phyloP scores from a whole-genome alignment of 225 moss, liverwort and hornwort genomes.

The Marchantia paleacea region DNA sequence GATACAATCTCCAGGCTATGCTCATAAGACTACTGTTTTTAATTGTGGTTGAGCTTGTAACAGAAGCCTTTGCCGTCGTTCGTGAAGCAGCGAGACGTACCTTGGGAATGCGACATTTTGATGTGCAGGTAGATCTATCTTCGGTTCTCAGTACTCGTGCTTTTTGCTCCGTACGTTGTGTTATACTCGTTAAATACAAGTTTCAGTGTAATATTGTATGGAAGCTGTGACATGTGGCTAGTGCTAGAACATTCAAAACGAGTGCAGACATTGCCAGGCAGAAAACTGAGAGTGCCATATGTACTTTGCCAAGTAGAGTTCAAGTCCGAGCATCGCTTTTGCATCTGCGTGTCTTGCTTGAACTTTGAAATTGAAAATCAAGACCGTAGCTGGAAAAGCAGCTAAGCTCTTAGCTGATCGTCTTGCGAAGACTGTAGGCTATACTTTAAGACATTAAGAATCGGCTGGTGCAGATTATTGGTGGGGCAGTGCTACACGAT shows the following conservation, averaged over 20 bases:
- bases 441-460: neutral
- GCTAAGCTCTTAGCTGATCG: neutral
- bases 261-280: neutral
- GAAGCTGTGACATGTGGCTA: neutral
- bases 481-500: constrained; percentile 95
- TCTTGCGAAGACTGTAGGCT: neutral
- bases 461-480: constrained; percentile 62
- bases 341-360: neutral
- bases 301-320: neutral
- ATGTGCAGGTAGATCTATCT: constrained; percentile 72
- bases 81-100: constrained; percentile 94
- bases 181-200: neutral
- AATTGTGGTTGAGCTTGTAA: neutral
- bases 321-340: neutral
- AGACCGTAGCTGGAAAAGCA: neutral
- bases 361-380: neutral
- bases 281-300: neutral
- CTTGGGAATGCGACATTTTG: constrained; percentile 97
- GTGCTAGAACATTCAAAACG: neutral
- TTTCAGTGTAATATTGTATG: neutral
- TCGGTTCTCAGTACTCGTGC: neutral
- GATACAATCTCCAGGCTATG: neutral
- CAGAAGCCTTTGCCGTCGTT: constrained; percentile 96
- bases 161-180: neutral
- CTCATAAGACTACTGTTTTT: neutral